Conservation (phyloP, 305 asterid species). For the Fraxinus floribunda region DNA sequence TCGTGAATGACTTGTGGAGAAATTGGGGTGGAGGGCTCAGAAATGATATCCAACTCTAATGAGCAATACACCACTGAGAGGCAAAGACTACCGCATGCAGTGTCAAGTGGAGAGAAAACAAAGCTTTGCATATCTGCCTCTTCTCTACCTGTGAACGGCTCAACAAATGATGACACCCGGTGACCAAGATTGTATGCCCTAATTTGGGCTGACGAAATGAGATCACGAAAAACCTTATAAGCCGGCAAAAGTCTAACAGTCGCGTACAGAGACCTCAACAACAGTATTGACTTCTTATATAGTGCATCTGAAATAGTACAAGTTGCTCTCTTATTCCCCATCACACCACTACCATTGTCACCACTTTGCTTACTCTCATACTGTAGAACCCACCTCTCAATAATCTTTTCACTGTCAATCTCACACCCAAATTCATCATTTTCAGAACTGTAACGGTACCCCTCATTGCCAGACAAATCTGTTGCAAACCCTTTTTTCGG, state of each 20-base stretch:
- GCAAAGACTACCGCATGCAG: constrained; percentile 79
- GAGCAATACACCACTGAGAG: constrained; percentile 73
- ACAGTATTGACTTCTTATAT: constrained; percentile 64
- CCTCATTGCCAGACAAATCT: constrained; percentile 44
- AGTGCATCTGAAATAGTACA: constrained; percentile 49
- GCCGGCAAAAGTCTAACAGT: constrained; percentile 84
- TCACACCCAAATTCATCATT: constrained; percentile 51
- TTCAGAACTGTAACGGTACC: constrained; percentile 44
- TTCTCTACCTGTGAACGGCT: constrained; percentile 75
- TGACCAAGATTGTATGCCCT: constrained; percentile 60
- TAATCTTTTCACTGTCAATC: constrained; percentile 52
- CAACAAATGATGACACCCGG: constrained; percentile 73
- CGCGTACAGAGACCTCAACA: constrained; percentile 72
- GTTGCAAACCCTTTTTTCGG: constrained; percentile 32
- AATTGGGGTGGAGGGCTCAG: constrained; percentile 79
- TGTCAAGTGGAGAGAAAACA: constrained; percentile 68
- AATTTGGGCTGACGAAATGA: constrained; percentile 60
- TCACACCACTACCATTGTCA: constrained; percentile 32
- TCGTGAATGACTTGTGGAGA: constrained; percentile 74
- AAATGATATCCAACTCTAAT: constrained; percentile 53
- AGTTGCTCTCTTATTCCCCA: constrained; percentile 53
- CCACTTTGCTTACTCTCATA: constrained; percentile 64
- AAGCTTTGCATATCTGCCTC: constrained; percentile 83
- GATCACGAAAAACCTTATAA: constrained; percentile 72
- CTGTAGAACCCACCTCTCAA: constrained; percentile 87